Evolutionary conservation across 1,284 basidiomycete species (phyloP).

Genomic region (Xerocomus minutiporus): DNA sequence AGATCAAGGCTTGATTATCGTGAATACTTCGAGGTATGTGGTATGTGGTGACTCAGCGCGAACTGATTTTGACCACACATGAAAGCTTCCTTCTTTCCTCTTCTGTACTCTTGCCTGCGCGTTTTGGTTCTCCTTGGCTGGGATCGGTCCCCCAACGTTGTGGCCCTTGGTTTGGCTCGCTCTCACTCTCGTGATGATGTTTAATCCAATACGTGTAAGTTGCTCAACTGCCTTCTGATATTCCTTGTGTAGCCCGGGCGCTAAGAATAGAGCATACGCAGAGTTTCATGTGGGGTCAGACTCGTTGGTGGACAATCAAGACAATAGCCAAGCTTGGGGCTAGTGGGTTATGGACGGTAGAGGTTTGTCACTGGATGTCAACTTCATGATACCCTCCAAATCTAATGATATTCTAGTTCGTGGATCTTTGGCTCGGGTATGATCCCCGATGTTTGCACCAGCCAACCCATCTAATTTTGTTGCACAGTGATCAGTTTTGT

Average conservation of each 20-base stretch:
- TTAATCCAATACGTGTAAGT: slow-evolving; percentile 76
- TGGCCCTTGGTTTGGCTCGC: slow-evolving; percentile 90
- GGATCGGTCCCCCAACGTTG: slow-evolving; percentile 48
- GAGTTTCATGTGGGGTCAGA: slow-evolving; percentile 22
- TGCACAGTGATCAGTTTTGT: slow-evolving; percentile 73
- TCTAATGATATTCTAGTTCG: slow-evolving; percentile 44
- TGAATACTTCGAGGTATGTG: slow-evolving; percentile 74
- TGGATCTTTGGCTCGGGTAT: slow-evolving; percentile 81
- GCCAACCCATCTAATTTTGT: slow-evolving; percentile 9
- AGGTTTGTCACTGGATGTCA: slow-evolving; percentile 44
- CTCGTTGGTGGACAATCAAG: slow-evolving; percentile 78
- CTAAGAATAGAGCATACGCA: slow-evolving; percentile 1
- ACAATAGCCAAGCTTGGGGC: slow-evolving; percentile 59
- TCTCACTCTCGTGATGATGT: slow-evolving; percentile 54
- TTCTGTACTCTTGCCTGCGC: slow-evolving; percentile 74
- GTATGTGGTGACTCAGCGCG: not conserved
- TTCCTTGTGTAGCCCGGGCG: not conserved
- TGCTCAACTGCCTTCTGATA: not conserved
- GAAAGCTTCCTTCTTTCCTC: slow-evolving; percentile 74
- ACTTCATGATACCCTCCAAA: not conserved
- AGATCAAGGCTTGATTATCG: slow-evolving; percentile 78
- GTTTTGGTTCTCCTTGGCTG: slow-evolving; percentile 82
- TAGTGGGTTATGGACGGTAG: slow-evolving; percentile 71
- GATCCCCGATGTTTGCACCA: slow-evolving; percentile 12
- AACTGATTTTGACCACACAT: slow-evolving; percentile 2